Evolutionary conservation across 768 basidiomycete species (phyloP).

Genomic region (Russula olivacea): DNA sequence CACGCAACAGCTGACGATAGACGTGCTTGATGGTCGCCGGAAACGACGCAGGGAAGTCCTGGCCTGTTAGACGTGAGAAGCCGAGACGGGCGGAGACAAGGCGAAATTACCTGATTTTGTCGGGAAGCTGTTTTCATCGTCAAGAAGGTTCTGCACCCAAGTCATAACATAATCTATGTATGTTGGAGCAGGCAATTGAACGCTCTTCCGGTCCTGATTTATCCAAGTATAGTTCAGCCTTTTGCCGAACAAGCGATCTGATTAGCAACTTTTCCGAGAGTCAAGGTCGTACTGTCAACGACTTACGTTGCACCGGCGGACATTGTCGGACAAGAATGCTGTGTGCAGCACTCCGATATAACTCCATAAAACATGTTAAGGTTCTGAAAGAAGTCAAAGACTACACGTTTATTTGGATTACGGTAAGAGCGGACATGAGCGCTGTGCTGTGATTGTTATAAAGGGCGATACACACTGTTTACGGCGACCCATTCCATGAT

Average conservation of each 20-base stretch:
- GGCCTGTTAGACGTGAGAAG: constrained; percentile 43
- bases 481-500: constrained; percentile 97
- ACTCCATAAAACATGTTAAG: constrained; percentile 96
- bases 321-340: constrained; percentile 88
- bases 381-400: constrained; percentile 97
- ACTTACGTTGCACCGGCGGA: constrained; percentile 78
- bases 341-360: constrained; percentile 88
- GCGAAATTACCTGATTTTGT: constrained; percentile 77
- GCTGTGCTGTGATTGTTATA: background rate
- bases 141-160: constrained; percentile 88
- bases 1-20: constrained; percentile 92
- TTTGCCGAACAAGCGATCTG: background rate
- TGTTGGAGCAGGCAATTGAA: constrained; percentile 84
- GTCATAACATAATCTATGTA: constrained; percentile 99
- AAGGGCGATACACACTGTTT: constrained; percentile 57
- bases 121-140: constrained; percentile 92
- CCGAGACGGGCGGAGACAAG: background rate
- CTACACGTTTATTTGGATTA: constrained; percentile 37
- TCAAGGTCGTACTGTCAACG: background rate
- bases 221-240: constrained; percentile 95
- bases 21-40: constrained; percentile 88
- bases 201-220: constrained; percentile 83
- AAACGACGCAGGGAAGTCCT: constrained; percentile 82
- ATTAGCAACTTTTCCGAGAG: background rate
- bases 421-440: background rate